Evolutionary conservation across 305 asterid species (phyloP), one percentile per base, ranked within the genome.

Genomic region (Ajuga reptans): DNA sequence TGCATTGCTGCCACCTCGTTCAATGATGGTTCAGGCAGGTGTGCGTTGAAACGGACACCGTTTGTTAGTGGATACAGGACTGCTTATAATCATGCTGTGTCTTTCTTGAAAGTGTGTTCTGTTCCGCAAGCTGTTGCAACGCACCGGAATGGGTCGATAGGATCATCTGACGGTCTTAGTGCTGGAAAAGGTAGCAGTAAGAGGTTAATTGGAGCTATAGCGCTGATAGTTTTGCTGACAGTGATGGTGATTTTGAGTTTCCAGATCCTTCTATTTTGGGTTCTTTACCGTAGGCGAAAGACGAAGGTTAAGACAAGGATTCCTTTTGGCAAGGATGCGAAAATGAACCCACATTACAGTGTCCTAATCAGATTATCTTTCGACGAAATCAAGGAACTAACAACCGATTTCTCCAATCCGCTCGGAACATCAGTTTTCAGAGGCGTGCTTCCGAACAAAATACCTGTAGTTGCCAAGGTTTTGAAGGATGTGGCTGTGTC

Each of bases 81-180:
- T 42, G 81, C 90, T 29, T n/a, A 79, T 24, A 55, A 69, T 42
- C 82, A 69, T 9, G 80, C 93, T 4, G 77, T 75, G 16, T 83
- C 93, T 31, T 87, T 80, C 77, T 63, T 87, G 81, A 87, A 87
- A 72, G 84, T 77, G 2, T 85, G 90, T 72, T 77, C 81, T 0
- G 84, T 85, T 71, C 93, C 93, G 5, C 85, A 78, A 11, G 93
- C 93, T 7, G 93, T 63, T 58, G 84, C 84, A 4, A 73, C 90
- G 34, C 78, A 66, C 47, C 75, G 66, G n/a, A 74, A 36, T 5
- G 76, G 72, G 31, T 11, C 78, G 57, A 31, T 69, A 2, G 63
- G 75, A 17, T 64, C 85, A 4, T 10, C 76, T 21, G 57, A 47
- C 18, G 72, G 73, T 45, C 71, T 71, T 12, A 64, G 31, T 7